Evolutionary conservation across 2,329 filamentous ascomycete genomes (phyloP).

Genomic region (Aspergillus amoenus): DNA sequence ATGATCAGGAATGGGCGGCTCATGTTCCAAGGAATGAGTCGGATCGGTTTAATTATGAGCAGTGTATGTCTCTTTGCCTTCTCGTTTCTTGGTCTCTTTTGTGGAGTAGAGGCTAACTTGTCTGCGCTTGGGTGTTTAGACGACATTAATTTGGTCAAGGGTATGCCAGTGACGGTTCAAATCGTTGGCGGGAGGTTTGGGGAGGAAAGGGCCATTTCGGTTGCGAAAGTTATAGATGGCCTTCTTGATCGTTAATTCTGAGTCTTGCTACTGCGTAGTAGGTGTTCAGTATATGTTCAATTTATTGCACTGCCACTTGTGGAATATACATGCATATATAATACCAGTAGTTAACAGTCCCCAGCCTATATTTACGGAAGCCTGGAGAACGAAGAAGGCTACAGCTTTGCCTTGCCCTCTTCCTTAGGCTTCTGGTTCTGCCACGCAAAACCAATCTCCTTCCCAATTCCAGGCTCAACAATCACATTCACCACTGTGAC

Average conservation of each 20-base stretch:
- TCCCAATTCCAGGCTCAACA: slow-evolving; percentile 52
- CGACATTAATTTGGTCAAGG: slow-evolving; percentile 30
- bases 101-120: background rate
- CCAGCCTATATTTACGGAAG: background rate
- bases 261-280: too few species aligned
- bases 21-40: slow-evolving; percentile 43
- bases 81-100: slow-evolving; percentile 6
- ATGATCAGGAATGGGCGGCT: slow-evolving; percentile 30
- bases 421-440: slow-evolving; percentile 17
- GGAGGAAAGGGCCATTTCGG: slow-evolving; percentile 33
- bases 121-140: slow-evolving; percentile 15
- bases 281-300: background rate
- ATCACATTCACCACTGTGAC: slow-evolving; percentile 57
- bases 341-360: background rate
- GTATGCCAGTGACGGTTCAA: slow-evolving; percentile 34
- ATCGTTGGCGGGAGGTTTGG: slow-evolving; percentile 34
- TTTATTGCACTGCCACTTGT: background rate
- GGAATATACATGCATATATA: background rate
- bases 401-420: slow-evolving; percentile 26
- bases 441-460: slow-evolving; percentile 41
- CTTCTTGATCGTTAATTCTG: slow-evolving; percentile 12
- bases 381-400: background rate
- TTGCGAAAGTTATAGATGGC: slow-evolving; percentile 30
- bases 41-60: slow-evolving; percentile 49
- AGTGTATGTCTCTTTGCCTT: slow-evolving; percentile 17